phyloP scores from a whole-genome alignment of 495 filamentous ascomycete species.

The Hypomontagnella submonticulosa region DNA sequence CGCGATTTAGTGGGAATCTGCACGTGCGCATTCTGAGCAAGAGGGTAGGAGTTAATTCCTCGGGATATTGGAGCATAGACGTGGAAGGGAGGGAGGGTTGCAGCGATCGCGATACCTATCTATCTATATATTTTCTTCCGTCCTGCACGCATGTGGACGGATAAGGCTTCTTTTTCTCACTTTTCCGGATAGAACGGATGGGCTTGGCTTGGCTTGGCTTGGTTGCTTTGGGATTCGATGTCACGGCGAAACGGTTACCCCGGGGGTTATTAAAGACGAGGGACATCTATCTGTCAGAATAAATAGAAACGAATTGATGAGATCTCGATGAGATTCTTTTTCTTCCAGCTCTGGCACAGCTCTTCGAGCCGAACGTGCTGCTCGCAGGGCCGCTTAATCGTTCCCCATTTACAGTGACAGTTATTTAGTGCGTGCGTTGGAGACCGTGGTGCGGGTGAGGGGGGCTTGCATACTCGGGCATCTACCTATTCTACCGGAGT shows the following conservation, averaged over 20 bases:
- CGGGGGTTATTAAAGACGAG: neutral
- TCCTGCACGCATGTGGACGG: slow-evolving; percentile 14
- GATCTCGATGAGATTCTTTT: slow-evolving; percentile 11
- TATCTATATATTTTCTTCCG: neutral
- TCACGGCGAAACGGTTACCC: too few relatives aligned
- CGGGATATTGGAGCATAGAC: too few relatives aligned
- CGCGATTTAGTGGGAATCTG: too few relatives aligned
- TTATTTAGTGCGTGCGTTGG: neutral
- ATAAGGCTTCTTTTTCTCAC: neutral
- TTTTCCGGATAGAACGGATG: slow-evolving; percentile 16
- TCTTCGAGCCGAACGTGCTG: too few relatives aligned
- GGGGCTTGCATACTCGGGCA: slow-evolving; percentile 12
- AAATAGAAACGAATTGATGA: slow-evolving; percentile 4
- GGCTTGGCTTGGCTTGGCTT: slow-evolving; percentile 1
- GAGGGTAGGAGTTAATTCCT: too few relatives aligned
- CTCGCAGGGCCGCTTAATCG: too few relatives aligned
- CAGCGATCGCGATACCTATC: slow-evolving; percentile 2
- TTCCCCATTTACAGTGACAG: too few relatives aligned
- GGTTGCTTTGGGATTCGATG: too few relatives aligned
- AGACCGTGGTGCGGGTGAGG: neutral
- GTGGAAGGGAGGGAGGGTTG: too few relatives aligned
- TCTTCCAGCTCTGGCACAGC: too few relatives aligned
- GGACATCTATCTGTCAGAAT: slow-evolving; percentile 1
- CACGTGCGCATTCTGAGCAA: too few relatives aligned
- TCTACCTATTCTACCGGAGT: slow-evolving; percentile 22